These are phyloP conservation scores for Cladosporium cucumerinum DNA, from an alignment of 2,329 filamentous ascomycete species.

Conservation along the genomic window DNA sequence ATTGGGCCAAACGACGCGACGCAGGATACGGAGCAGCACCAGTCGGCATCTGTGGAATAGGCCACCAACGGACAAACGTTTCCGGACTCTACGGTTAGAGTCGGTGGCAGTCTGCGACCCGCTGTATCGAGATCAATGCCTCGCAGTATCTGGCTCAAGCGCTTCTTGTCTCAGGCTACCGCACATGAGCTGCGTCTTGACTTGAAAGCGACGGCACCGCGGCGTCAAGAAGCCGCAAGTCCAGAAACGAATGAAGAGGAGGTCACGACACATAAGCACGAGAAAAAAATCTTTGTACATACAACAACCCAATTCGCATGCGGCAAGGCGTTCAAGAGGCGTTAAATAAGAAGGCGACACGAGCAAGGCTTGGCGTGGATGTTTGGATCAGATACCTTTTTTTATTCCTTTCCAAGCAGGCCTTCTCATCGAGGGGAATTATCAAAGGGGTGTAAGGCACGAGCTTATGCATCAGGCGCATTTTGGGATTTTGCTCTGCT, in stretches of 20 bases:
- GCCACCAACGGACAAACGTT: not conserved
- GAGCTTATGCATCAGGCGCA: not conserved
- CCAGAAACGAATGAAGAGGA: not conserved
- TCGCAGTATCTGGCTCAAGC: not conserved
- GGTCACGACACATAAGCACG: not conserved
- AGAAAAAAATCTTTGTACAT: not conserved
- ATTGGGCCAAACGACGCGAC: not conserved
- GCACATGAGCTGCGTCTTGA: not conserved
- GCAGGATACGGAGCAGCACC: not conserved
- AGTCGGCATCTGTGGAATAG: not conserved
- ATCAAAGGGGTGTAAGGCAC: not conserved
- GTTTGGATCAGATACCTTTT: not conserved
- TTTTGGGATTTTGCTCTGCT: not conserved
- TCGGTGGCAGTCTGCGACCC: too few relatives aligned
- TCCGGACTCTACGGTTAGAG: not conserved
- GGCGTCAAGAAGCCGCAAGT: not conserved
- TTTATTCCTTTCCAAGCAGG: not conserved
- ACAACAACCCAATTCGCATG: slow-evolving; percentile 3
- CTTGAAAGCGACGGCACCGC: not conserved
- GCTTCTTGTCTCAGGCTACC: not conserved
- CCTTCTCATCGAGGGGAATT: not conserved
- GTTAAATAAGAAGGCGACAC: not conserved
- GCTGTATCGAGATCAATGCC: not conserved
- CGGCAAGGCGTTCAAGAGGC: slow-evolving; percentile 5
- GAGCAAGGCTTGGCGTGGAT: not conserved